Conservation (phyloP, 169 alveolate species). For the Cryptosporidium ryanae region DNA sequence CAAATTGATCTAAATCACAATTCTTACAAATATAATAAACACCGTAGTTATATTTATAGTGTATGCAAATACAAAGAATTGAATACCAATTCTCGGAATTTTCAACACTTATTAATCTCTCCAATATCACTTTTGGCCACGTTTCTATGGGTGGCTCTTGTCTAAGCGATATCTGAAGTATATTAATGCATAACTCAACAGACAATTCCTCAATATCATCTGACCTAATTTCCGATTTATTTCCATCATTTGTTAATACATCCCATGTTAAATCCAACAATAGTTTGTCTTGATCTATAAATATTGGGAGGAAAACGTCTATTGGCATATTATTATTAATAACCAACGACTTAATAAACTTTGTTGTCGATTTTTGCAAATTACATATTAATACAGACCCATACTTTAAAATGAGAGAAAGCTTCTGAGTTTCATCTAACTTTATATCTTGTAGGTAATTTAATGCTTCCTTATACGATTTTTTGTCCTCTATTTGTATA, state of each 20-base stretch:
- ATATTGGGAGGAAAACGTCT: constrained; percentile 69
- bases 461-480: constrained; percentile 43
- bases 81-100: constrained; percentile 72
- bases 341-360: constrained; percentile 35
- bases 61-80: constrained; percentile 48
- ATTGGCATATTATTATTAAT: constrained; percentile 52
- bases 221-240: constrained; percentile 4
- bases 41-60: constrained; percentile 36
- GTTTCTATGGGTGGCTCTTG: constrained; percentile 16
- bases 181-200: constrained; percentile 45
- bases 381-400: constrained; percentile 59
- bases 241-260: constrained; percentile 29
- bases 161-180: constrained; percentile 64
- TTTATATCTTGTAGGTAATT: constrained; percentile 41
- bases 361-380: constrained; percentile 53
- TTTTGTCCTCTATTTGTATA: constrained; percentile 56
- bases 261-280: constrained; percentile 62
- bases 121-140: constrained; percentile 48
- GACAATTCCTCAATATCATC: constrained; percentile 56
- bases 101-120: constrained; percentile 40
- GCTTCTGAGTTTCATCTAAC: constrained; percentile 50
- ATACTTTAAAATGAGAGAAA: constrained; percentile 42
- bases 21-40: constrained; percentile 37
- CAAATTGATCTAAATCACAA: constrained; percentile 57
- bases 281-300: constrained; percentile 45